Percentiles rank a stretch among this genome's conserved stretches.
Evolutionary conservation across 345 rosid genomes (phyloP).

Genomic region (Theobroma cacao): DNA sequence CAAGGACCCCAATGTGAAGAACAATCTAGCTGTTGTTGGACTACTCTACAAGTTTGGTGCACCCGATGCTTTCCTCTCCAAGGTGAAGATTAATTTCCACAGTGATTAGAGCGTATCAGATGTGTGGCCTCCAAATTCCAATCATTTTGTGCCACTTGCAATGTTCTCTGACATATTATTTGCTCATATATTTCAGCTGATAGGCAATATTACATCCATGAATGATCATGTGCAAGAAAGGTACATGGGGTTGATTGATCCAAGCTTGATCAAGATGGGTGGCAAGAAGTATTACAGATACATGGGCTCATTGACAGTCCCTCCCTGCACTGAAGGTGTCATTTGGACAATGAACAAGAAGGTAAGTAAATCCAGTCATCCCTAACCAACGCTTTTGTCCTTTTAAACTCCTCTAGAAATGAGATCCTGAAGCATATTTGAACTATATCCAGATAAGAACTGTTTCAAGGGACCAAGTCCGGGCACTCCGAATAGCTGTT

Average conservation of each 20-base stretch:
- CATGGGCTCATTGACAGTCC: constrained; percentile 73
- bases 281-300: constrained; percentile 61
- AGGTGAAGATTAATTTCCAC: constrained; percentile 29
- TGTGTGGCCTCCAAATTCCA: background rate
- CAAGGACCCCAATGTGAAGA: constrained; percentile 36
- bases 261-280: constrained; percentile 41
- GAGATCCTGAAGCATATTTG: background rate
- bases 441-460: constrained; percentile 29
- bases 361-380: constrained; percentile 27
- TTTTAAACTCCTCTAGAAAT: background rate
- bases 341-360: constrained; percentile 55
- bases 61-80: constrained; percentile 52
- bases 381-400: background rate
- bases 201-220: constrained; percentile 19
- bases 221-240: constrained; percentile 22
- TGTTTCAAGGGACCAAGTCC: constrained; percentile 43
- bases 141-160: background rate
- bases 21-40: constrained; percentile 46
- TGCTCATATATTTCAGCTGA: constrained; percentile 26
- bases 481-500: constrained; percentile 40
- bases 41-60: constrained; percentile 47
- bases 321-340: constrained; percentile 86
- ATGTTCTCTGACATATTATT: background rate
- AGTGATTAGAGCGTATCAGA: background rate
- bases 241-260: constrained; percentile 48